phyloP scores from a whole-genome alignment of 768 basidiomycete genomes.

The Trametes cingulata region DNA sequence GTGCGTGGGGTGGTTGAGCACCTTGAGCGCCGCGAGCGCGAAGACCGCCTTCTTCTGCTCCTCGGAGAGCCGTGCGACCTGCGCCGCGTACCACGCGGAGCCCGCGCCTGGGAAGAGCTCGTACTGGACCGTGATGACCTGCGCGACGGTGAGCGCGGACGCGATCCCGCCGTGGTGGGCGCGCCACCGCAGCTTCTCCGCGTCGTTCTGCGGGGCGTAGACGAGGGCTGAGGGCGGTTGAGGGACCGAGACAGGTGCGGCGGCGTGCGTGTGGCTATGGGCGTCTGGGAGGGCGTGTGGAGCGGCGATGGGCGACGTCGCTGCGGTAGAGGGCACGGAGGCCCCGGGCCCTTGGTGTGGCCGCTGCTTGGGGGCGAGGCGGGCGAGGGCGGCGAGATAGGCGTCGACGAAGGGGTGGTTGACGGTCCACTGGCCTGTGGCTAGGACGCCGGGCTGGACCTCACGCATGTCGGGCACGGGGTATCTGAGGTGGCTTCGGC shows the following conservation, averaged over 20 bases:
- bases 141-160: conserved; percentile 6
- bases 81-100: conserved; percentile 1
- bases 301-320: background rate
- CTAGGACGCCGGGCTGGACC: conserved; percentile 39
- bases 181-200: conserved; percentile 10
- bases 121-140: conserved; percentile 14
- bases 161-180: conserved; percentile 16
- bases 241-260: background rate
- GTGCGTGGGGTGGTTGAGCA: conserved; percentile 55
- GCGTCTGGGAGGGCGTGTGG: background rate
- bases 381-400: conserved; percentile 49
- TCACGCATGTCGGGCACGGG: conserved; percentile 27
- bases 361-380: conserved; percentile 34
- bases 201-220: conserved; percentile 6
- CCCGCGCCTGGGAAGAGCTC: conserved; percentile 11
- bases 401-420: conserved; percentile 49
- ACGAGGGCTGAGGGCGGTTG: background rate
- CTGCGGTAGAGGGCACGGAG: conserved; percentile 4
- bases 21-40: conserved; percentile 60
- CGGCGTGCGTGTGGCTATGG: background rate
- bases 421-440: conserved; percentile 45
- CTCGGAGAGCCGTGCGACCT: conserved; percentile 17
- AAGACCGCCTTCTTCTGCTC: conserved; percentile 37
- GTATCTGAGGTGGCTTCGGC: conserved; percentile 21
- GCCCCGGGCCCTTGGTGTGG: conserved; percentile 2